A percentile compares a stretch with the other conserved stretches of the same genome.
These are phyloP conservation scores for Meyerozyma athensensis DNA, from an alignment of 1,139 yeast species.

Conservation along the genomic window DNA sequence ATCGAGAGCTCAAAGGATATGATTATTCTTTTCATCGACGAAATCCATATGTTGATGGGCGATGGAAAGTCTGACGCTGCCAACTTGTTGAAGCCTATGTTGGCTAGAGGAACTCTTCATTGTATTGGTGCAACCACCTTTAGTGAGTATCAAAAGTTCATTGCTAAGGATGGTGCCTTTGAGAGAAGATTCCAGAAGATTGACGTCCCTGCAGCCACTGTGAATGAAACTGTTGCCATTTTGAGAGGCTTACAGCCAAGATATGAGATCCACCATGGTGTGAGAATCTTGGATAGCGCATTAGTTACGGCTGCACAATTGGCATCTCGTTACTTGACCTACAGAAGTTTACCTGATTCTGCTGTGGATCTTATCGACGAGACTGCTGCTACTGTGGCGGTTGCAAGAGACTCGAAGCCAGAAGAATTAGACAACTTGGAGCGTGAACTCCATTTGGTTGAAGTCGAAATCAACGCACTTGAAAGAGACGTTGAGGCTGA, in stretches of 20 bases:
- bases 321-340: conserved; percentile 91
- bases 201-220: conserved; percentile 91
- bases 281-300: conserved; percentile 91
- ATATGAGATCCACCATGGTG: conserved; percentile 98
- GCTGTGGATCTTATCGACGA: conserved; percentile 97
- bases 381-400: conserved; percentile 96
- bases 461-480: conserved; percentile 93
- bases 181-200: conserved; percentile 98
- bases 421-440: conserved; percentile 93
- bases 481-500: conserved; percentile 96
- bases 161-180: conserved; percentile 96
- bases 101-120: conserved; percentile 93
- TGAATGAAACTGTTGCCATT: conserved; percentile 90
- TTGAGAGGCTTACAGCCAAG: conserved; percentile 94
- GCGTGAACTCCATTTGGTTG: conserved; percentile 83
- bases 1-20: conserved; percentile 82
- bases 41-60: conserved; percentile 99
- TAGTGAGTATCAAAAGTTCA: conserved; percentile 86
- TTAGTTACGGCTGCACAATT: conserved; percentile 92
- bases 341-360: conserved; percentile 94
- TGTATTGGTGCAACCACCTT: conserved; percentile 98
- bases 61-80: conserved; percentile 96
- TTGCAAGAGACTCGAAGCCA: conserved; percentile 96
- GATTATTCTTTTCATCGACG: conserved; percentile 90
- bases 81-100: conserved; percentile 90